Percentiles rank a stretch among this genome's conserved stretches.
phyloP scores from a whole-genome alignment of 345 rosid genomes.

The Gossypioides kirkii region DNA sequence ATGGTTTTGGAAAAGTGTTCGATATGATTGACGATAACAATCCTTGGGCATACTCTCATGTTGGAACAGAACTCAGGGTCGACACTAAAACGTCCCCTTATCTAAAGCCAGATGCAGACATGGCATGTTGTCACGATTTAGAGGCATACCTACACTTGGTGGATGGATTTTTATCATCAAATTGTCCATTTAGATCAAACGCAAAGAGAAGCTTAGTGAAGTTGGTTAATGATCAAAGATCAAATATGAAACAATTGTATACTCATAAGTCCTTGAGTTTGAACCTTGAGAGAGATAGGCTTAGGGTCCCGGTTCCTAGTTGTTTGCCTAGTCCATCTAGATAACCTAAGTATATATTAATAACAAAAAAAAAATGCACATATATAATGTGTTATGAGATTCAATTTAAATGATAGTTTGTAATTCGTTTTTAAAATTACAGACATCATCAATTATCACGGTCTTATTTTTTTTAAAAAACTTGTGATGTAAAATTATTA shows the following conservation, averaged over 20 bases:
- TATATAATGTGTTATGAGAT: not conserved
- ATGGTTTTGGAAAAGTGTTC: constrained; percentile 21
- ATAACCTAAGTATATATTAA: not conserved
- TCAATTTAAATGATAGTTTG: not conserved
- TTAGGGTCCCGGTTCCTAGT: constrained; percentile 15
- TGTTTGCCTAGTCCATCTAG: constrained; percentile 64
- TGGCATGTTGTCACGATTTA: constrained; percentile 83
- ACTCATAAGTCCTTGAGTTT: constrained; percentile 57
- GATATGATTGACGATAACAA: constrained; percentile 39
- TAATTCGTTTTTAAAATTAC: not conserved
- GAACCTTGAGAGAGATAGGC: constrained; percentile 35
- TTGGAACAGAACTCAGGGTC: constrained; percentile 58
- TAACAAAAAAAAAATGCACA: not conserved
- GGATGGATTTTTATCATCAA: constrained; percentile 68
- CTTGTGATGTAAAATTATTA: not conserved
- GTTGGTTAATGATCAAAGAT: constrained; percentile 63
- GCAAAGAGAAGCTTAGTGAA: constrained; percentile 86
- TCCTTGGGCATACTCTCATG: constrained; percentile 63
- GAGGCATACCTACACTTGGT: constrained; percentile 80
- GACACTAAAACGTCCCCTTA: constrained; percentile 73
- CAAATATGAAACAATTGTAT: constrained; percentile 78
- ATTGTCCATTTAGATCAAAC: constrained; percentile 80
- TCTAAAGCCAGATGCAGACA: constrained; percentile 51
- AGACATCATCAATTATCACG: not conserved
- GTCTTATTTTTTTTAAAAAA: not conserved